Conservation (phyloP, 371 early-diverging fungal genomes). For the Rhizoclosmatium hyalinum region DNA sequence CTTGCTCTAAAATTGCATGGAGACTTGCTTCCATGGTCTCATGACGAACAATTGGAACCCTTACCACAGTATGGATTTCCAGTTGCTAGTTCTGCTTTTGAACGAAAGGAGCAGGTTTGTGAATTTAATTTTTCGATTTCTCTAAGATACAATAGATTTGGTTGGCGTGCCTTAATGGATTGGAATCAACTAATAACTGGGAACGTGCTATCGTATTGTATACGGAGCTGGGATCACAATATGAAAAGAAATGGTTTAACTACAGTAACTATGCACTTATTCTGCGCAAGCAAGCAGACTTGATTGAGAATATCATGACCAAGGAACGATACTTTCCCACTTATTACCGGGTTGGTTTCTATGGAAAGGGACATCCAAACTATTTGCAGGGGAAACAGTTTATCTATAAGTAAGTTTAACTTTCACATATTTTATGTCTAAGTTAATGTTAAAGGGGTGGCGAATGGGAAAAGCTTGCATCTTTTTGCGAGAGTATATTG, state of each 20-base stretch:
- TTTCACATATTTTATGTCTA: background rate
- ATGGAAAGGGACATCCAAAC: conserved; percentile 70
- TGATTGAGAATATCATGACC: conserved; percentile 64
- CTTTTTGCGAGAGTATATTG: conserved; percentile 77
- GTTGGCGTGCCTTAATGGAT: conserved; percentile 63
- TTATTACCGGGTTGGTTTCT: conserved; percentile 81
- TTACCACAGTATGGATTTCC: conserved; percentile 63
- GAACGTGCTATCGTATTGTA: conserved; percentile 73
- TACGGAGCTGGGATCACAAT: conserved; percentile 68
- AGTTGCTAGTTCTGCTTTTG: conserved; percentile 59
- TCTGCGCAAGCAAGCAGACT: conserved; percentile 62
- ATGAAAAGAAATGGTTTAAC: conserved; percentile 60
- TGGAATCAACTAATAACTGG: conserved; percentile 74
- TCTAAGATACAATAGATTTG: conserved; percentile 52
- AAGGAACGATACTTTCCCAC: conserved; percentile 72
- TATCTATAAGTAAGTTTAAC: conserved; percentile 60
- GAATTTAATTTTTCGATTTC: background rate
- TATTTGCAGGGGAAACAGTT: conserved; percentile 71
- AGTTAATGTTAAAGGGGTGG: conserved; percentile 46
- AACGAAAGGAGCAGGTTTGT: conserved; percentile 65
- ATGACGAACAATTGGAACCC: conserved; percentile 49
- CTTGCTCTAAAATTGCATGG: conserved; percentile 74
- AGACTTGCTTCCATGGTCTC: conserved; percentile 71
- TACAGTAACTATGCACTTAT: conserved; percentile 66
- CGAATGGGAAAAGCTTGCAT: conserved; percentile 76